Percentiles rank a stretch among this genome's conserved stretches.
phyloP scores from a whole-genome alignment of 306 rosid genomes.

The Trichosanthes truncata region DNA sequence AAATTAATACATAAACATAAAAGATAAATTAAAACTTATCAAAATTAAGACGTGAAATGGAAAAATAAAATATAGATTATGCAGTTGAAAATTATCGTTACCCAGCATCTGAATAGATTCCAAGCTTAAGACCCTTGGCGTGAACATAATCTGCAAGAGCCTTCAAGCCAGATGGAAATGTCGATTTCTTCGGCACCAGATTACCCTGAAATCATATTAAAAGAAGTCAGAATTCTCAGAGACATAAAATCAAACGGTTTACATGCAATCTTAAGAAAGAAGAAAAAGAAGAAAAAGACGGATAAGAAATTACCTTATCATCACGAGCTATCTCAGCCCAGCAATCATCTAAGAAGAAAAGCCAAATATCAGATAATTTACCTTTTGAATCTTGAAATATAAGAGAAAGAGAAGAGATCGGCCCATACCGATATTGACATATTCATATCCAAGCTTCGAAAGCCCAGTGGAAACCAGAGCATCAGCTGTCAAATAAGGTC shows the following conservation, averaged over 20 bases:
- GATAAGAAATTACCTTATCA: constrained; percentile 25
- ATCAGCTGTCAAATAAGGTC: constrained; percentile 54
- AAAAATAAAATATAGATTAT: background rate
- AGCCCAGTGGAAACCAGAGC: constrained; percentile 81
- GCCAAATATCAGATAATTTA: background rate
- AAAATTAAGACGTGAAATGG: background rate
- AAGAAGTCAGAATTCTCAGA: background rate
- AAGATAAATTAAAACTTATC: background rate
- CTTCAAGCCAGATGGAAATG: constrained; percentile 89
- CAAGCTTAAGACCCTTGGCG: constrained; percentile 85
- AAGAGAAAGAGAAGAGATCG: background rate
- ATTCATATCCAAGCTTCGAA: constrained; percentile 77
- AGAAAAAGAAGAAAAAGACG: background rate
- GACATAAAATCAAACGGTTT: background rate
- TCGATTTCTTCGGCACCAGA: constrained; percentile 64
- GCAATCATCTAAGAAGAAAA: constrained; percentile 65
- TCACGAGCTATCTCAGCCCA: constrained; percentile 91
- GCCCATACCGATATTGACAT: constrained; percentile 69
- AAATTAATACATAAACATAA: background rate
- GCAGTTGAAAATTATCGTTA: constrained; percentile 16
- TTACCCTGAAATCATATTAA: constrained; percentile 34
- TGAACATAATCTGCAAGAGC: constrained; percentile 91
- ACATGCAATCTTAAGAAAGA: background rate
- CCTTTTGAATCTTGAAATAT: background rate
- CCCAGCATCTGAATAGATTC: constrained; percentile 98